These are phyloP conservation scores for Talaromyces sp. DNA, from an alignment of 2,329 filamentous ascomycete genomes.

Conservation along the genomic window DNA sequence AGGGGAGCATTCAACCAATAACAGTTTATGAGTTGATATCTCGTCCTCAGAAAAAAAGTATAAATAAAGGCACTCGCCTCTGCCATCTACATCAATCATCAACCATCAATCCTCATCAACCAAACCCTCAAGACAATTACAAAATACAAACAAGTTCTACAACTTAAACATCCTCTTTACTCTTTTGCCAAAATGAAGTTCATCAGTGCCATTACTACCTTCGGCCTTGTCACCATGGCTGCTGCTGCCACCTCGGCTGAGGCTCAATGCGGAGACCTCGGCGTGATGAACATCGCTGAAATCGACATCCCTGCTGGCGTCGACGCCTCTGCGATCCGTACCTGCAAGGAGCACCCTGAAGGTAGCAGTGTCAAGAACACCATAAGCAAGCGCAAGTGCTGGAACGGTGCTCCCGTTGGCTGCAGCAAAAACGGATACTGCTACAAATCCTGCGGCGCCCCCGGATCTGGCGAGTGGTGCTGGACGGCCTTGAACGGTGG, in stretches of 20 bases:
- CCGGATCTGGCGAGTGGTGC: background rate
- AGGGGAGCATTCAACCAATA: background rate
- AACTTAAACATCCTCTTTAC: background rate
- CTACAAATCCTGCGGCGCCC: background rate
- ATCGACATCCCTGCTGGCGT: background rate
- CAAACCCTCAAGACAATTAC: background rate
- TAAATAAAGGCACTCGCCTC: background rate
- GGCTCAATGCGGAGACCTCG: background rate
- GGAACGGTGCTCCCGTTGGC: background rate
- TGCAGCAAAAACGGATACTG: conserved; percentile 1
- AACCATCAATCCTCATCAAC: background rate
- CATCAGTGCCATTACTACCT: background rate
- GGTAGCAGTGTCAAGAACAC: background rate
- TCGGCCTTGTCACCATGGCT: background rate
- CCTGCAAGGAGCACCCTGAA: background rate
- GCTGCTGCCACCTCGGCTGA: background rate
- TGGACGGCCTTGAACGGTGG: background rate
- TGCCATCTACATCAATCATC: background rate
- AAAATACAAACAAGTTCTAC: background rate
- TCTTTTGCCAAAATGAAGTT: background rate
- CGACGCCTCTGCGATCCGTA: background rate
- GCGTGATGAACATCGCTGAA: background rate
- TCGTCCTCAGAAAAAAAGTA: background rate
- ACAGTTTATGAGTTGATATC: background rate
- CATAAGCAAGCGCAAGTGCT: background rate